Evolutionary conservation across 495 filamentous ascomycete species (phyloP), one percentile per base, ranked within the genome.

Genomic region (Trichoderma virens): DNA sequence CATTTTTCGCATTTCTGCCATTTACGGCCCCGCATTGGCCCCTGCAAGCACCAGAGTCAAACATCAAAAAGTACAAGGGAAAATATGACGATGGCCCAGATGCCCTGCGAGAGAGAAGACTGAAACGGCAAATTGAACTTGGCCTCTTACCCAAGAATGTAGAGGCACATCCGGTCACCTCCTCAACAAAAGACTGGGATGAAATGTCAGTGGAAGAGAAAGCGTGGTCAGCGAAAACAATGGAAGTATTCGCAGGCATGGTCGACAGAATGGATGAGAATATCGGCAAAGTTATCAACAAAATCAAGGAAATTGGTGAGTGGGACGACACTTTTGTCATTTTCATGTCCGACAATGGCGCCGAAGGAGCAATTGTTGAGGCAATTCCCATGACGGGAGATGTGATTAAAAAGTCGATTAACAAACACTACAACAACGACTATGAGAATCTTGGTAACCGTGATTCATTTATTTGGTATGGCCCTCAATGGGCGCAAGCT

Each of bases 281-380:
- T 63, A 81, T 88, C 23, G 84, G 84, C 45, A 81, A 81, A 64
- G 80, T 86, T 1, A 75, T 86, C 62, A 71, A 81, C 30, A 83
- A 85, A 64, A 74, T 86, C 8, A 73, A 81, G 51, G 70, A 76
- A 16, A 86, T 79, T 28, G 82, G 78, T 60, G 85, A 88, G 68
- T 75, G 86, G 2, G 83, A 88, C 69, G 86, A 87, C 70, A 87
- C 85, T 4, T 83, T 86, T 60, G 78, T 87, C 31, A 79, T 82
- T 69, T 87, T 87, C 76, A 82, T 88, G 80, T 83, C 80, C 39
- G 83, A 87, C 68, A 87, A 87, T 65, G 84, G 85, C n/a, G 85
- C 85, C 43, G 85, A 87, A 64, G 85, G 84, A 25, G 82, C 82
- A 31, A 77, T 82, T 41, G 81, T 85, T 64, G 84, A 87, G 65